Evolutionary conservation across 139 green algal genomes (phyloP), one percentile per base, ranked within the genome.

Genomic region (Pseudopediastrum boryanum): DNA sequence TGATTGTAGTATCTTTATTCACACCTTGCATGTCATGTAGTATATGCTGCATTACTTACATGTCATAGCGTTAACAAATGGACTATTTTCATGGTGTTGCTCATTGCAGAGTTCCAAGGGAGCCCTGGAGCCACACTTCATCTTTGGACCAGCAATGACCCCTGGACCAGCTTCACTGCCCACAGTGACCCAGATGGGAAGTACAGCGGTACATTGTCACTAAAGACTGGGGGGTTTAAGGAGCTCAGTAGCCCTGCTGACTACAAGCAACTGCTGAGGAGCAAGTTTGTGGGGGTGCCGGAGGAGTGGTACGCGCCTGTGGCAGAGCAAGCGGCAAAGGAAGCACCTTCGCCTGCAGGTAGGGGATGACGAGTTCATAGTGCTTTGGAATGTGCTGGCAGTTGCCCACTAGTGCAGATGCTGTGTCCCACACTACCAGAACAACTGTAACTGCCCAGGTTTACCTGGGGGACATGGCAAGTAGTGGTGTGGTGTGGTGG

Each of bases 101-200:
- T 29, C 0, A 51, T 52, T 0, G 6, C 36, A 75, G 82, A 91
- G 73, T 91, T 91, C 69, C 51, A 82, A 63, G 48, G 64, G 19
- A 71, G 73, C 6, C 66, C 51, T 23, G 87, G 84, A 6, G 71
- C 83, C 42, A 88, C 75, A 36, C 79, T 90, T 52, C 85, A 90
- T 68, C 71, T 92, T 29, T 89, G 56, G 35, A 77, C 83, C 21
- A 73, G 65, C 7, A 77, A 83, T 25, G 86, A 89, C 65, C 72
- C 74, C 39, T 87, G 84, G 70, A 89, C 82, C 23, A 80, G 76
- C 13, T 78, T 93, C 74, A 88, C 85, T 21, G 79, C 78, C 0
- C 87, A 88, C 64, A 56, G 33, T 33, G 88, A 89, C 69, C 61
- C 71, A 9, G 89, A 90, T 61, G 80, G 75, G 46, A 91, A 85